phyloP scores from a whole-genome alignment of 179 eudicot species.

The Spinacia oleracea region DNA sequence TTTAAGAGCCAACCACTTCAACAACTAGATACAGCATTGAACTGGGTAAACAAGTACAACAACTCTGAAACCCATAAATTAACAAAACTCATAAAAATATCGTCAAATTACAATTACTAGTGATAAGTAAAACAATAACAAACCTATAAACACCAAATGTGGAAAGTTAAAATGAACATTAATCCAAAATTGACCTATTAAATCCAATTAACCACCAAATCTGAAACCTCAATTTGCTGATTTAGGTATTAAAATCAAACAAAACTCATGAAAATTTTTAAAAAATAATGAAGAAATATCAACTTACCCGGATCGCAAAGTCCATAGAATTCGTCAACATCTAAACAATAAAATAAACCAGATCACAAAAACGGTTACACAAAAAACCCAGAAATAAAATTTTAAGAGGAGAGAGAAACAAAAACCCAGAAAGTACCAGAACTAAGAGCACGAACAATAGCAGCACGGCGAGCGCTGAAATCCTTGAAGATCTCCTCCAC shows the following conservation, averaged over 20 bases:
- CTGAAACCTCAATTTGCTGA: slow-evolving; percentile 2
- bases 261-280: neutral
- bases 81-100: neutral
- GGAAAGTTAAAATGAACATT: neutral
- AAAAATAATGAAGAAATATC: neutral
- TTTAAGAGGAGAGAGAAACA: neutral
- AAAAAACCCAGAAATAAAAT: slow-evolving; percentile 16
- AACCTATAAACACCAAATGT: neutral
- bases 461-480: slow-evolving; percentile 46
- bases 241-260: neutral
- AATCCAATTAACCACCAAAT: neutral
- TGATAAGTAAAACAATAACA: neutral
- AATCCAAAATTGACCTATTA: neutral
- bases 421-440: slow-evolving; percentile 28
- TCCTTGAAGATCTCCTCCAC: slow-evolving; percentile 47
- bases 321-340: slow-evolving; percentile 43
- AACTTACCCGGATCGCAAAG: slow-evolving; percentile 40
- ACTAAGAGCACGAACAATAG: slow-evolving; percentile 47
- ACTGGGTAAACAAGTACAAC: neutral
- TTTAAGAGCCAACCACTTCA: neutral
- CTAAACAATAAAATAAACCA: slow-evolving; percentile 21
- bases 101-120: neutral
- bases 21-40: neutral
- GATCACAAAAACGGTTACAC: slow-evolving; percentile 20
- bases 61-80: neutral